Evolutionary conservation across 2,329 filamentous ascomycete species (phyloP).

Genomic region (Fusarium sp.): DNA sequence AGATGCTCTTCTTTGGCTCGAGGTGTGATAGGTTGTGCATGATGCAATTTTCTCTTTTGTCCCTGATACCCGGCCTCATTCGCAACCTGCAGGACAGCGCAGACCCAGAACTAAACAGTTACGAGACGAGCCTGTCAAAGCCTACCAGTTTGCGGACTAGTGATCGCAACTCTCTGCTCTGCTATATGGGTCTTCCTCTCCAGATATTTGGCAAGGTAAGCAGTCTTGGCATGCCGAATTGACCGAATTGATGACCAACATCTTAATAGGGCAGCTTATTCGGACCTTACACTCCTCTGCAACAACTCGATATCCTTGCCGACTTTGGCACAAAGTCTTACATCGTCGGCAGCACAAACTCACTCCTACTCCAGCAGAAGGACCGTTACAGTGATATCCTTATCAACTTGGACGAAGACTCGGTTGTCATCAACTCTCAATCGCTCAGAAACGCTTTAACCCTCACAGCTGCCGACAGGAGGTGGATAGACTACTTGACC

Average conservation of each 20-base stretch:
- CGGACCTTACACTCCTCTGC: constrained; percentile 94
- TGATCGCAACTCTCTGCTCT: constrained; percentile 88
- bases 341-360: constrained; percentile 97
- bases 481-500: constrained; percentile 97
- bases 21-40: constrained; percentile 96
- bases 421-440: constrained; percentile 84
- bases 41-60: constrained; percentile 97
- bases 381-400: constrained; percentile 97
- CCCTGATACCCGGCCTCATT: constrained; percentile 92
- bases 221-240: constrained; percentile 12
- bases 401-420: constrained; percentile 93
- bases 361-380: constrained; percentile 90
- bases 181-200: constrained; percentile 94
- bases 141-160: constrained; percentile 91
- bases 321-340: constrained; percentile 97
- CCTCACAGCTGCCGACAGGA: constrained; percentile 86
- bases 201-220: constrained; percentile 92
- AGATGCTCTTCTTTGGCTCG: constrained; percentile 99
- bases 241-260: constrained; percentile 28
- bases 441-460: constrained; percentile 81
- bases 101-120: constrained; percentile 89
- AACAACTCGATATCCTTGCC: constrained; percentile 93
- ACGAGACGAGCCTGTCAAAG: constrained; percentile 79
- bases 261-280: constrained; percentile 83
- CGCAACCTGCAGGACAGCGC: constrained; percentile 94